phyloP scores from a whole-genome alignment of 352 stramenopile species.

The Phytophthora litchii region DNA sequence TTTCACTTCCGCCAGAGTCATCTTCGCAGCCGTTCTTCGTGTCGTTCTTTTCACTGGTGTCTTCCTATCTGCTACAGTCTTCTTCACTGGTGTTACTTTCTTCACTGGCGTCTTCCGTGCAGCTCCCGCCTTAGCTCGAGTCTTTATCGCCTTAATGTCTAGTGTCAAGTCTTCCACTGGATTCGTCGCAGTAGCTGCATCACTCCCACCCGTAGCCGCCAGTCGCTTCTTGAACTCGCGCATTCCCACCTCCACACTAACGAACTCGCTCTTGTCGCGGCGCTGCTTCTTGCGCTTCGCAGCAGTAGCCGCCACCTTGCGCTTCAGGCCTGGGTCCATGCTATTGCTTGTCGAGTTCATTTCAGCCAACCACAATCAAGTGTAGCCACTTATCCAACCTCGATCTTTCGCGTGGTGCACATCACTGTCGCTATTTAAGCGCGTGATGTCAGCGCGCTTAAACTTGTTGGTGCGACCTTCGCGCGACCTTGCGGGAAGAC shows the following conservation, averaged over 20 bases:
- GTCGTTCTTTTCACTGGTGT: slow-evolving; percentile 9
- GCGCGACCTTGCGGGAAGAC: slow-evolving; percentile 1
- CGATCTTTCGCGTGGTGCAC: slow-evolving; percentile 9
- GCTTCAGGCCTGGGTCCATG: slow-evolving; percentile 39
- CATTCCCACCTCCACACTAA: slow-evolving; percentile 76
- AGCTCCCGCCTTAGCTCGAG: background rate
- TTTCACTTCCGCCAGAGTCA: slow-evolving; percentile 52
- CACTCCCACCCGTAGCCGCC: slow-evolving; percentile 3
- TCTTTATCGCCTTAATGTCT: slow-evolving; percentile 15
- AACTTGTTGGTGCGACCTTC: slow-evolving; percentile 1
- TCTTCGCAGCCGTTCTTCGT: slow-evolving; percentile 4
- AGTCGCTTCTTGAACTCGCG: slow-evolving; percentile 71
- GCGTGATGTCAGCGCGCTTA: background rate
- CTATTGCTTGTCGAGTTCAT: background rate
- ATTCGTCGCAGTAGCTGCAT: background rate
- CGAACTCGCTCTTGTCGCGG: slow-evolving; percentile 67
- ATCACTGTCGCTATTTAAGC: slow-evolving; percentile 18
- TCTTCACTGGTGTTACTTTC: background rate
- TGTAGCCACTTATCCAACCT: slow-evolving; percentile 8
- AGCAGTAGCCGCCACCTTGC: slow-evolving; percentile 18
- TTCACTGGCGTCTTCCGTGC: slow-evolving; percentile 1
- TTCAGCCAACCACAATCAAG: slow-evolving; percentile 20
- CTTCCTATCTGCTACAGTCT: background rate
- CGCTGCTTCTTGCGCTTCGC: slow-evolving; percentile 41
- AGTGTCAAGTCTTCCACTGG: slow-evolving; percentile 23